These are phyloP conservation scores for Posidonia australis DNA, from an alignment of 106 monocot genomes.

Conservation along the genomic window DNA sequence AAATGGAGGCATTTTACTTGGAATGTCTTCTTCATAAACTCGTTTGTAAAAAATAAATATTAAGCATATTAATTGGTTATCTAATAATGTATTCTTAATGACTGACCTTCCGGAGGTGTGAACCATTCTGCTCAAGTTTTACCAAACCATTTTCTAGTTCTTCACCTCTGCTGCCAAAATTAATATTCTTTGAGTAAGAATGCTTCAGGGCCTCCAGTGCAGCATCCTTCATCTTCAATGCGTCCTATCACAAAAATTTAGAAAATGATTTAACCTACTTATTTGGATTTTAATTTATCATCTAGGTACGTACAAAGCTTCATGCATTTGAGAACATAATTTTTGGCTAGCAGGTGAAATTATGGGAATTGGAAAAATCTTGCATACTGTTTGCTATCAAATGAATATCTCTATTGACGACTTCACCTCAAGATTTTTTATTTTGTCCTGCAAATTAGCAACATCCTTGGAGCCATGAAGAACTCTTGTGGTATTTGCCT, in stretches of 20 bases:
- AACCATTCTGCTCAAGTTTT: not conserved
- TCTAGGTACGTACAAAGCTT: not conserved
- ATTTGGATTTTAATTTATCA: not conserved
- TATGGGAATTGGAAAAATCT: too few relatives aligned
- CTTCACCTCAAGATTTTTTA: conserved; percentile 10
- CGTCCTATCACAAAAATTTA: conserved; percentile 10
- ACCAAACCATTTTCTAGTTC: not conserved
- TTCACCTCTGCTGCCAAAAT: conserved; percentile 8
- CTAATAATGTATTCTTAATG: too few relatives aligned
- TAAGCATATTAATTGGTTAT: too few relatives aligned
- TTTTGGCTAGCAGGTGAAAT: too few relatives aligned
- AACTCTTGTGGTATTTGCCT: conserved; percentile 16
- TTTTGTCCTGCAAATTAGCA: conserved; percentile 9
- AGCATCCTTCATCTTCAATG: conserved; percentile 13
- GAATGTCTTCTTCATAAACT: too few relatives aligned
- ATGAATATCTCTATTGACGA: not conserved
- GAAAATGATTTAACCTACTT: not conserved
- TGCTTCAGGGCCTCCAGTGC: conserved; percentile 4
- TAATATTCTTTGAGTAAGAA: conserved; percentile 3
- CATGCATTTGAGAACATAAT: not conserved
- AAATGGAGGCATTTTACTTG: too few relatives aligned
- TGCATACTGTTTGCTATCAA: not conserved
- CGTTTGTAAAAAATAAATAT: too few relatives aligned
- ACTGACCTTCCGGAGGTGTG: not conserved
- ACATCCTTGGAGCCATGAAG: conserved; percentile 8